Evolutionary conservation across 2,329 filamentous ascomycete species (phyloP).

Genomic region (Zalaria sp.): DNA sequence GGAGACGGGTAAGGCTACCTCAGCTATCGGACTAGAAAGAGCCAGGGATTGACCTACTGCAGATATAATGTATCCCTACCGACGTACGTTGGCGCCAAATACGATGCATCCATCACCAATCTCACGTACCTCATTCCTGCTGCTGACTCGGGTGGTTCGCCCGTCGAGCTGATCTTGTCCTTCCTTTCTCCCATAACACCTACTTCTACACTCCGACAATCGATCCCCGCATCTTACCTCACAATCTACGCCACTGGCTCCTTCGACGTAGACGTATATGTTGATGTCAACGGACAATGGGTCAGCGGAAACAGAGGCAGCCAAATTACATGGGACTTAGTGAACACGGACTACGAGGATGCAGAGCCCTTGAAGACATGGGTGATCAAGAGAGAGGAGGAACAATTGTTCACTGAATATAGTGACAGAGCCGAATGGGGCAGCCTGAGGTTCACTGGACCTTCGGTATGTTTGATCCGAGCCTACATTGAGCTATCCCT

Average conservation of each 20-base stretch:
- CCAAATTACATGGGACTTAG: constrained; percentile 55
- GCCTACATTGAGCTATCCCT: neutral
- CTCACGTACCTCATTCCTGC: constrained; percentile 48
- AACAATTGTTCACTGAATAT: constrained; percentile 62
- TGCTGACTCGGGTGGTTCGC: constrained; percentile 16
- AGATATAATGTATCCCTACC: constrained; percentile 47
- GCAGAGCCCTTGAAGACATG: constrained; percentile 42
- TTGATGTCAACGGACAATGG: constrained; percentile 50
- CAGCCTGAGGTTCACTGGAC: constrained; percentile 61
- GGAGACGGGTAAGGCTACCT: constrained; percentile 22
- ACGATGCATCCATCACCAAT: constrained; percentile 58
- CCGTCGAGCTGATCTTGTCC: constrained; percentile 44
- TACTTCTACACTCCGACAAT: constrained; percentile 65
- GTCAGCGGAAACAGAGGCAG: constrained; percentile 61
- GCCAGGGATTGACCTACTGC: constrained; percentile 1
- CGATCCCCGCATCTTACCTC: constrained; percentile 70
- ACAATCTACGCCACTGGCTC: constrained; percentile 55
- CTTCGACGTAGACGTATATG: constrained; percentile 35
- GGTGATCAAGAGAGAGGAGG: constrained; percentile 43
- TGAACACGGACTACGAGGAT: constrained; percentile 23
- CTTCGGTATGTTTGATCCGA: constrained; percentile 18
- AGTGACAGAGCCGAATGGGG: constrained; percentile 74
- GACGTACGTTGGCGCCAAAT: constrained; percentile 45
- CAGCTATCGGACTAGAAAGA: neutral
- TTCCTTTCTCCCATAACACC: constrained; percentile 70